Conservation (phyloP, 2,329 filamentous ascomycete genomes). For the Drechslerella dactyloides region DNA sequence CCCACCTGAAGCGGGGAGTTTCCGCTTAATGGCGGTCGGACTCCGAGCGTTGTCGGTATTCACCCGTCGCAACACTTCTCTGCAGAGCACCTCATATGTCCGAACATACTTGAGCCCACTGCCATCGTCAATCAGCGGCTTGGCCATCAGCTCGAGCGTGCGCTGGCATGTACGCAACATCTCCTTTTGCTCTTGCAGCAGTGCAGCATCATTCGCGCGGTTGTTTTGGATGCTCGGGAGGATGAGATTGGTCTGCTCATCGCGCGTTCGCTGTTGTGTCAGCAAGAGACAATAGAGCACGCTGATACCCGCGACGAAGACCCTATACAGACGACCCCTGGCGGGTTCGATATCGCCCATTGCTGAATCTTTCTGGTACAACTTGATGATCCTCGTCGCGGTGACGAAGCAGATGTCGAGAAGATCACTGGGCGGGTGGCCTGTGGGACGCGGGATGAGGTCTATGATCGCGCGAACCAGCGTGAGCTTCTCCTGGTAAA, state of each 20-base stretch:
- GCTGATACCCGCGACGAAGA: conserved; percentile 48
- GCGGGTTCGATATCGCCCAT: conserved; percentile 50
- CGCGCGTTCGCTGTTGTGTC: conserved; percentile 45
- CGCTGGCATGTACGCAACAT: conserved; percentile 43
- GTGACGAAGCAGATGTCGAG: conserved; percentile 50
- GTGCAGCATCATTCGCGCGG: conserved; percentile 39
- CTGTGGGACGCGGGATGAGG: conserved; percentile 38
- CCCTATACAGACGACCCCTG: conserved; percentile 41
- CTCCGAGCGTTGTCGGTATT: conserved; percentile 33
- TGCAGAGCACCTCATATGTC: conserved; percentile 49
- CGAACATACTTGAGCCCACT: conserved; percentile 47
- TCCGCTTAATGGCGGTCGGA: conserved; percentile 31
- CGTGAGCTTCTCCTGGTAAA: conserved; percentile 48
- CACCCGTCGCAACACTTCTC: conserved; percentile 40
- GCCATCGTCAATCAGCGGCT: conserved; percentile 46
- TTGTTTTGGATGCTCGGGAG: conserved; percentile 43
- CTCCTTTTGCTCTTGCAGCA: conserved; percentile 48
- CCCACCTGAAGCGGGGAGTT: conserved; percentile 16
- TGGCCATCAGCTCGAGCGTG: conserved; percentile 48
- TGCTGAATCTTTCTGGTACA: conserved; percentile 47
- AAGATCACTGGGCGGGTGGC: conserved; percentile 44
- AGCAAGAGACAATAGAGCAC: conserved; percentile 42
- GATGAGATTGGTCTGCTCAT: conserved; percentile 47
- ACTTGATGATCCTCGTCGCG: conserved; percentile 42
- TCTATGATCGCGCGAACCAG: conserved; percentile 47